These are phyloP conservation scores for Schwanniomyces vanrijiae DNA, from an alignment of 805 yeast species.

Conservation along the genomic window DNA sequence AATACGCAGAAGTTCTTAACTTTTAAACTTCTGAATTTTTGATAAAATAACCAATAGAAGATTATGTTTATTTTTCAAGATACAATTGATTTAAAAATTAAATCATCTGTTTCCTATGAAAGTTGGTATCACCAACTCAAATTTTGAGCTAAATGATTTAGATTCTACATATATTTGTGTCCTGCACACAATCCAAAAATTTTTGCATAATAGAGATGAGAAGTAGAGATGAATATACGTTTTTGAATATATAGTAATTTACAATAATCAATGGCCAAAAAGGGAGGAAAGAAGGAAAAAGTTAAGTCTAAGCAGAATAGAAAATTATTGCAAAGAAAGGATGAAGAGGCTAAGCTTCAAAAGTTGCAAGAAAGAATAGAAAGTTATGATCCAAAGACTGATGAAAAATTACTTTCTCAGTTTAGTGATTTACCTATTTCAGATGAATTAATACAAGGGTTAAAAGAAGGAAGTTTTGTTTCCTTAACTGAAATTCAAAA, in stretches of 20 bases:
- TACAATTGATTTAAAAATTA: no score
- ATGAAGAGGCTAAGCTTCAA: slow-evolving; percentile 35
- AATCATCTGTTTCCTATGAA: no score
- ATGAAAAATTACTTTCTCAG: slow-evolving; percentile 33
- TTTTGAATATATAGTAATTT: neutral
- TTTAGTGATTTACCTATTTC: slow-evolving; percentile 82
- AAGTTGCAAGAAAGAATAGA: slow-evolving; percentile 51
- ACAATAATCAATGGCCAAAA: slow-evolving; percentile 16
- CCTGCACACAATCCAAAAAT: slow-evolving; percentile 7
- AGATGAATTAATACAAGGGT: slow-evolving; percentile 61
- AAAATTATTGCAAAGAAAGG: slow-evolving; percentile 20
- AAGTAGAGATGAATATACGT: slow-evolving; percentile 2
- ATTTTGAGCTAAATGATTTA: no score
- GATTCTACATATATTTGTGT: neutral
- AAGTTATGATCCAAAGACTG: slow-evolving; percentile 48
- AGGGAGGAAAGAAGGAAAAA: slow-evolving; percentile 11
- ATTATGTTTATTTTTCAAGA: neutral
- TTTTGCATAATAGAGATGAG: slow-evolving; percentile 6
- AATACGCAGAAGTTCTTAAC: slow-evolving; percentile 41
- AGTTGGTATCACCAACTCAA: no score
- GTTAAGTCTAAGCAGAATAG: slow-evolving; percentile 9
- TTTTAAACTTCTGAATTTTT: neutral
- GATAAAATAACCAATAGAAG: no score
- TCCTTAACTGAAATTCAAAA: slow-evolving; percentile 85
- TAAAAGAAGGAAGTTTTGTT: slow-evolving; percentile 75